phyloP scores from a whole-genome alignment of 2,329 filamentous ascomycete genomes.

The Hypoxylon sp. region DNA sequence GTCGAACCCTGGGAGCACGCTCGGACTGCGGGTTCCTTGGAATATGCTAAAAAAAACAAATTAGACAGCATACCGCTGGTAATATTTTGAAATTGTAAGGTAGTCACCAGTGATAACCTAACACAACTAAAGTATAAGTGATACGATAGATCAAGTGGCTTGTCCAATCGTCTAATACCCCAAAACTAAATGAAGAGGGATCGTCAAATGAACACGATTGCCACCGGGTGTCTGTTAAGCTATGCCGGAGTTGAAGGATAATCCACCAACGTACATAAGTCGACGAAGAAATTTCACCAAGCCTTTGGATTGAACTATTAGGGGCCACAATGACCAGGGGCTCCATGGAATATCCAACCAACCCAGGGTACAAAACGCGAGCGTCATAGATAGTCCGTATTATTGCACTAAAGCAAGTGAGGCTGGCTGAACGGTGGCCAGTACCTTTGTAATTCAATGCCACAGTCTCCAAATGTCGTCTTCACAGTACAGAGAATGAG shows the following conservation, averaged over 20 bases:
- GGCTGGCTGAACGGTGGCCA: not conserved
- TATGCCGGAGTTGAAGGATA: conserved; percentile 22
- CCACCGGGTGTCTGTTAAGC: not conserved
- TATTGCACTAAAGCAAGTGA: not conserved
- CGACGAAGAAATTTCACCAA: conserved; percentile 4
- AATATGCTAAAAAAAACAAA: not conserved
- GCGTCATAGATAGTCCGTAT: not conserved
- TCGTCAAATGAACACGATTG: not conserved
- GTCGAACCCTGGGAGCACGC: not conserved
- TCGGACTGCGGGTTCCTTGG: conserved; percentile 1
- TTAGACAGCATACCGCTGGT: not conserved
- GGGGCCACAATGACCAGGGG: conserved; percentile 5
- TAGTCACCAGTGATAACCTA: conserved; percentile 3
- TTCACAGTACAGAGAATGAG: not conserved
- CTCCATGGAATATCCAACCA: conserved; percentile 7
- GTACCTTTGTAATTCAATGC: not conserved
- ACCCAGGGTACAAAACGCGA: not conserved
- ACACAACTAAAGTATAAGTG: not conserved
- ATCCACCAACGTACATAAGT: conserved; percentile 19
- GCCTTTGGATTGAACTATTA: not conserved
- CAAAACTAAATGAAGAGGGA: not conserved
- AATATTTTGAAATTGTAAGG: not conserved
- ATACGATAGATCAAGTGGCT: not conserved
- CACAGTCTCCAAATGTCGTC: not conserved
- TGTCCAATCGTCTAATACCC: not conserved